Percentiles rank a stretch among this genome's conserved stretches.
Evolutionary conservation across 345 rosid species (phyloP).

Genomic region (Eucalyptus curtisii): DNA sequence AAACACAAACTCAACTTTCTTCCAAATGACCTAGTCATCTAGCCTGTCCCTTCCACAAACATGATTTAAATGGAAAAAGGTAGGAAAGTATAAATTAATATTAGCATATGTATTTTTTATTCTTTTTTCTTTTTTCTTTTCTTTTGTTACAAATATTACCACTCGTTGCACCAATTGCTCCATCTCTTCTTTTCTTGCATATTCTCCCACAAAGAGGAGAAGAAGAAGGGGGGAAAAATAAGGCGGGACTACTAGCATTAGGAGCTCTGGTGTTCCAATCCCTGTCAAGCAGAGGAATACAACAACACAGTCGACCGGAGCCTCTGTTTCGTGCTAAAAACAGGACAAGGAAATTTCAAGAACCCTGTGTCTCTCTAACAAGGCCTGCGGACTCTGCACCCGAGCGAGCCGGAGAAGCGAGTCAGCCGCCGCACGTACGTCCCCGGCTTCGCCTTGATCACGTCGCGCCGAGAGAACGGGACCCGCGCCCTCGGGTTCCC

Average conservation of each 20-base stretch:
- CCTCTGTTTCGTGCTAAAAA: not conserved
- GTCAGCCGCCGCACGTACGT: constrained; percentile 10
- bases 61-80: not conserved
- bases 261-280: not conserved
- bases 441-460: constrained; percentile 14
- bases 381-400: constrained; percentile 10
- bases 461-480: not conserved
- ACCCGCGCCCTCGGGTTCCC: not conserved
- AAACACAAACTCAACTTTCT: not conserved
- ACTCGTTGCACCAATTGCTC: not conserved
- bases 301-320: not conserved
- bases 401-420: constrained; percentile 11
- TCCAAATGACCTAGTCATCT: not conserved
- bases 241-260: not conserved
- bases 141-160: not conserved
- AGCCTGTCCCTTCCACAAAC: not conserved
- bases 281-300: not conserved
- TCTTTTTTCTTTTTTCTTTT: not conserved
- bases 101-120: not conserved
- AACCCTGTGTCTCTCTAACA: not conserved
- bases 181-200: not conserved
- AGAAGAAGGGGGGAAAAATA: not conserved
- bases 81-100: not conserved
- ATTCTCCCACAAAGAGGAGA: not conserved
- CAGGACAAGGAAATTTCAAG: not conserved